Conservation (phyloP, 257 asterid genomes). For the Solanum gandarillasii region DNA sequence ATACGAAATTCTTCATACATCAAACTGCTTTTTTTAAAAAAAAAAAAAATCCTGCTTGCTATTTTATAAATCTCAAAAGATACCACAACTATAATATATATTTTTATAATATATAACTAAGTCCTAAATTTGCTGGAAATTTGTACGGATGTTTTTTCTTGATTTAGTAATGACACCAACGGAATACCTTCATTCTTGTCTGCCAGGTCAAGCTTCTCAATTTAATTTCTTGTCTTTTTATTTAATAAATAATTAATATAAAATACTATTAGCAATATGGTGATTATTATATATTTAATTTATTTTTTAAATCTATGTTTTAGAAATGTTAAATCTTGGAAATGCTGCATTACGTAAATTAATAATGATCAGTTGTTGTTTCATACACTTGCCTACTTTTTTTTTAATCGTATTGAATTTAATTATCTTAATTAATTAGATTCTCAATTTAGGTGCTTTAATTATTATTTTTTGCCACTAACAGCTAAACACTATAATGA, state of each 20-base stretch:
- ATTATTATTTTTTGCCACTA: not conserved
- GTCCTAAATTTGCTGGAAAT: not conserved
- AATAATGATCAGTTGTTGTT: not conserved
- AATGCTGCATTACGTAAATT: not conserved
- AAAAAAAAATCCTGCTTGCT: not conserved
- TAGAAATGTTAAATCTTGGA: not conserved
- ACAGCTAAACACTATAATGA: not conserved
- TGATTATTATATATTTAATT: not conserved
- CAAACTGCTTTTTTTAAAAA: not conserved
- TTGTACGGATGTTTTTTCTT: not conserved
- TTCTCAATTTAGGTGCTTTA: not conserved
- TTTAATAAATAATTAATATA: not conserved
- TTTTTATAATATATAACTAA: not conserved
- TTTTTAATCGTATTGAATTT: not conserved
- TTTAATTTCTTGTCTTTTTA: not conserved
- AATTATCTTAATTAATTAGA: not conserved
- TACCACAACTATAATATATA: not conserved
- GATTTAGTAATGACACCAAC: not conserved
- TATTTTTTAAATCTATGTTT: not conserved
- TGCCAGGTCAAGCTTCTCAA: not conserved
- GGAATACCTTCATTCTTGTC: not conserved
- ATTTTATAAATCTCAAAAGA: not conserved
- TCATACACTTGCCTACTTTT: not conserved
- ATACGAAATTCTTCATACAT: not conserved
- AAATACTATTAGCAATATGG: not conserved